phyloP scores from a whole-genome alignment of 345 rosid species.

The Lagerstroemia speciosa region DNA sequence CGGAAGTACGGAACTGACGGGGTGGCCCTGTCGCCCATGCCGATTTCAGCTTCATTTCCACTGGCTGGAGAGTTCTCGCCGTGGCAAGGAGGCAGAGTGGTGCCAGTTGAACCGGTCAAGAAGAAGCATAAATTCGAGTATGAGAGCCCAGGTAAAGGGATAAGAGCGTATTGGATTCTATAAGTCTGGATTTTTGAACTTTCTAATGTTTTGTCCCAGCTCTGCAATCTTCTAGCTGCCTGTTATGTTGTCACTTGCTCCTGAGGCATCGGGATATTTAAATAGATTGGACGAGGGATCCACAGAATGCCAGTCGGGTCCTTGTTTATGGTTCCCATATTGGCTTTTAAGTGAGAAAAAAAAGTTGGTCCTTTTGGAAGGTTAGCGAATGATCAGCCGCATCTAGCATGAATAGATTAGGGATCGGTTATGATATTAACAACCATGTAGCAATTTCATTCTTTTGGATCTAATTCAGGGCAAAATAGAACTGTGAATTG shows the following conservation, averaged over 20 bases:
- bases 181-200: too few relatives aligned
- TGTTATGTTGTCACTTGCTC: background rate
- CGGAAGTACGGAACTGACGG: slow-evolving; percentile 80
- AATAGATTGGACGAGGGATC: background rate
- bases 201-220: background rate
- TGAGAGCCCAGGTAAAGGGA: slow-evolving; percentile 46
- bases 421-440: background rate
- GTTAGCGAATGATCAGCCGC: background rate
- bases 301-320: too few relatives aligned
- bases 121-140: slow-evolving; percentile 31
- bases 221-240: background rate
- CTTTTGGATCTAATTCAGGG: too few relatives aligned
- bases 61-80: slow-evolving; percentile 38
- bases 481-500: too few relatives aligned
- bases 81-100: slow-evolving; percentile 55
- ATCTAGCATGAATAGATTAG: background rate
- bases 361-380: background rate
- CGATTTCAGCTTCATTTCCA: slow-evolving; percentile 80
- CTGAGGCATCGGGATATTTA: background rate
- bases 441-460: background rate
- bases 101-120: slow-evolving; percentile 35
- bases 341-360: too few relatives aligned
- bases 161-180: background rate
- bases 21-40: slow-evolving; percentile 72
- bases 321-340: too few relatives aligned